phyloP scores from a whole-genome alignment of 2,329 filamentous ascomycete genomes.

The Xylariaceae sp. region DNA sequence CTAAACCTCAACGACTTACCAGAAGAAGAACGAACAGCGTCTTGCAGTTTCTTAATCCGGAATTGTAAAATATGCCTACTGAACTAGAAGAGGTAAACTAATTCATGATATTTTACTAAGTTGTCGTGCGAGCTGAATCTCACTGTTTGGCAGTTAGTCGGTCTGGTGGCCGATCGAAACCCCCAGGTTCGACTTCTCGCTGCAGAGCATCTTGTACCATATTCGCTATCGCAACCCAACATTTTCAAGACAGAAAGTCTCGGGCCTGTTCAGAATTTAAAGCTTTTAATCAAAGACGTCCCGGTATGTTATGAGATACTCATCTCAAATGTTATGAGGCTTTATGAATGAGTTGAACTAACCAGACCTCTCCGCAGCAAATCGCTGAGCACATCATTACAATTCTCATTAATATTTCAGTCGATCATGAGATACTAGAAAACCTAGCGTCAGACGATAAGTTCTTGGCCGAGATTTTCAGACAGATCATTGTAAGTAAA shows the following conservation, averaged over 20 bases:
- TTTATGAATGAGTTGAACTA: not conserved
- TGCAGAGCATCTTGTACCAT: constrained; percentile 85
- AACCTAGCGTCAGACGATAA: constrained; percentile 77
- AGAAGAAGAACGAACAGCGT: not conserved
- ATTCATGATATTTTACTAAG: constrained; percentile 1
- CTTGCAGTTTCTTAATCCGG: not conserved
- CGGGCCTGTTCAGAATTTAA: constrained; percentile 83
- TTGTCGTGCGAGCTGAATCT: constrained; percentile 13
- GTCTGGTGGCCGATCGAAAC: constrained; percentile 91
- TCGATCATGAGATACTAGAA: constrained; percentile 77
- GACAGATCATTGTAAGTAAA: constrained; percentile 72
- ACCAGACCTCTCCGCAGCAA: constrained; percentile 56
- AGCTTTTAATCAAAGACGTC: constrained; percentile 85
- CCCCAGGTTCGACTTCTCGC: constrained; percentile 88
- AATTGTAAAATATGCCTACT: constrained; percentile 65
- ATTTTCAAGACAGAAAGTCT: constrained; percentile 86
- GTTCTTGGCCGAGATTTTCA: constrained; percentile 78
- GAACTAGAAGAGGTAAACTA: constrained; percentile 74
- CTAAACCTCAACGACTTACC: not conserved
- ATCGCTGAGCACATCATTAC: constrained; percentile 93
- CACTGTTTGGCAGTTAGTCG: constrained; percentile 71
- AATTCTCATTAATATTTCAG: constrained; percentile 86
- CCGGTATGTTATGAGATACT: constrained; percentile 60
- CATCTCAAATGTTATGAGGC: not conserved
- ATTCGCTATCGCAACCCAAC: constrained; percentile 72